These are phyloP conservation scores for Candida piceae DNA, from an alignment of 805 yeast species.

Conservation along the genomic window DNA sequence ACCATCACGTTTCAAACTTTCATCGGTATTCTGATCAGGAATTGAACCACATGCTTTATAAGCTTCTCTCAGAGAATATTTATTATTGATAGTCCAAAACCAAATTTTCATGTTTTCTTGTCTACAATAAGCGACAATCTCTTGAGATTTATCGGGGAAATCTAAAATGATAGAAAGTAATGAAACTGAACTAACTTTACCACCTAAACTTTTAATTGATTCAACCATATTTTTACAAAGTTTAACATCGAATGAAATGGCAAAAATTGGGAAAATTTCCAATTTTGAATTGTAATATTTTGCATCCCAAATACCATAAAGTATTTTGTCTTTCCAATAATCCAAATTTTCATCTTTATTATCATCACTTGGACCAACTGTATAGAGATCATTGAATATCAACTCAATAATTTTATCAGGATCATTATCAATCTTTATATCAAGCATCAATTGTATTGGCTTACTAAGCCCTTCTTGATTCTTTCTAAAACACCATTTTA, in stretches of 20 bases:
- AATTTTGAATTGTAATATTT: constrained; percentile 26
- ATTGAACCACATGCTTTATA: constrained; percentile 15
- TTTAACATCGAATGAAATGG: constrained; percentile 26
- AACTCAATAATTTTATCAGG: constrained; percentile 23
- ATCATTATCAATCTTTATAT: constrained; percentile 29
- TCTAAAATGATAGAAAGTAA: constrained; percentile 19
- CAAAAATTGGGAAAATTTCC: constrained; percentile 22
- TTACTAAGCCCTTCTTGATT: constrained; percentile 22
- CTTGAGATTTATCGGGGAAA: constrained; percentile 14
- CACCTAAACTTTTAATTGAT: constrained; percentile 14
- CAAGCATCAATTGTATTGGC: constrained; percentile 36
- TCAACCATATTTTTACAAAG: constrained; percentile 19
- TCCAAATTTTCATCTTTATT: constrained; percentile 9
- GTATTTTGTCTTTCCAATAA: constrained; percentile 30
- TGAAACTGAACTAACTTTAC: constrained; percentile 21
- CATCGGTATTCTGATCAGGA: constrained; percentile 19
- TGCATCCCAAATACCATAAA: constrained; percentile 35
- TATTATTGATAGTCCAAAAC: constrained; percentile 34
- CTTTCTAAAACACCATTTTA: constrained; percentile 36
- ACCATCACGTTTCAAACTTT: constrained; percentile 4
- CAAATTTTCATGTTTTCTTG: constrained; percentile 24
- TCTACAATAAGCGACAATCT: constrained; percentile 13
- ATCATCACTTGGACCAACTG: constrained; percentile 8
- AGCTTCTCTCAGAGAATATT: constrained; percentile 18
- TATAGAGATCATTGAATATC: constrained; percentile 20